phyloP scores from a whole-genome alignment of 352 stramenopile species.

The Lagenidium giganteum region DNA sequence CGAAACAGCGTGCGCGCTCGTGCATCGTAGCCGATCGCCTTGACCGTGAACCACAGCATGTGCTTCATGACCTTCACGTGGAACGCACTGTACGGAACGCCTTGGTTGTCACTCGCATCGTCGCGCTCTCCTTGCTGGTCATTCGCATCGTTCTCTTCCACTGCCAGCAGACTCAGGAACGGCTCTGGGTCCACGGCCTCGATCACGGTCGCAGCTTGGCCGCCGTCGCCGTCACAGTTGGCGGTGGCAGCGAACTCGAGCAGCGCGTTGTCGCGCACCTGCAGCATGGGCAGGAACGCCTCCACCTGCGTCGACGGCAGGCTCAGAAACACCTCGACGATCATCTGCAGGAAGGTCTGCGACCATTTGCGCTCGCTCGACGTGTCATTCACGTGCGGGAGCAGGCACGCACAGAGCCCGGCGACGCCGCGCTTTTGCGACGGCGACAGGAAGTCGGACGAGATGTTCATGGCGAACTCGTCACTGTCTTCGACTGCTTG shows the following conservation, averaged over 20 bases:
- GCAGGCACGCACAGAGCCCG: constrained; percentile 59
- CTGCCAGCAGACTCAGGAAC: constrained; percentile 47
- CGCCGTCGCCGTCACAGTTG: not conserved
- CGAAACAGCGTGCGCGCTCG: constrained; percentile 52
- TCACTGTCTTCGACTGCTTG: too few relatives aligned
- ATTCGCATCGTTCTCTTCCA: not conserved
- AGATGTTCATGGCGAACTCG: constrained; percentile 13
- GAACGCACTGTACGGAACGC: constrained; percentile 26
- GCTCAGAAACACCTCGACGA: constrained; percentile 59
- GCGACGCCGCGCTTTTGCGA: constrained; percentile 64
- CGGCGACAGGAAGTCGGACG: constrained; percentile 31
- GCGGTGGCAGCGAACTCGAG: constrained; percentile 12
- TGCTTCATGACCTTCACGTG: constrained; percentile 55
- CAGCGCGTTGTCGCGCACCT: constrained; percentile 20
- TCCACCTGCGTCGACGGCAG: constrained; percentile 48
- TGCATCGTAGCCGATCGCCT: constrained; percentile 74
- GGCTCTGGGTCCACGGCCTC: constrained; percentile 44
- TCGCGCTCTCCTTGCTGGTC: not conserved
- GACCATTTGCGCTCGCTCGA: constrained; percentile 54
- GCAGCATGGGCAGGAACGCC: constrained; percentile 71
- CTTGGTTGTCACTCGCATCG: constrained; percentile 11
- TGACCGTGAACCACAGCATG: constrained; percentile 76
- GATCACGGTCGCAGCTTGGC: not conserved
- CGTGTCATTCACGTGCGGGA: constrained; percentile 61
- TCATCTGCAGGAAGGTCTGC: constrained; percentile 49